Base-by-base conservation (phyloP, 2,329 filamentous ascomycete genomes). In the Raffaelea ambrosiae region DNA sequence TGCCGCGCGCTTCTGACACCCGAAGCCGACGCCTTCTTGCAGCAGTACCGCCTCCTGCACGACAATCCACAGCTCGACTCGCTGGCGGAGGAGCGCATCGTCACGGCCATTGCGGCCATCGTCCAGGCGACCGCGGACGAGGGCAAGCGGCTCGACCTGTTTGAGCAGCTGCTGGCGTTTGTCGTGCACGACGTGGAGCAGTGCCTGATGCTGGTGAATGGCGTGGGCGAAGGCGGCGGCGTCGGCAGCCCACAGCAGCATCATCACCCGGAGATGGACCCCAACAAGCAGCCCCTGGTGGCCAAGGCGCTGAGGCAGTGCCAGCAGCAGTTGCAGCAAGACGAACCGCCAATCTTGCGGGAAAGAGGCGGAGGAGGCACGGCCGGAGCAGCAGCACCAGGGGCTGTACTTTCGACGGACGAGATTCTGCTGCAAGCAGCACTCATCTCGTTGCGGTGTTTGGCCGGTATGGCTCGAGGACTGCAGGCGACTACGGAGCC, bases 21-120 rank as follows among this genome's bases (percentile, higher is more conserved):
- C 1, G 82, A 91, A 57, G 73, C 84, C 3, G 68, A 70, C 44
- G 77, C 78, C 1, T 90, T 94, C 58, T 67, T 93, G 40, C 70
- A 76, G 26, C 83, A 89, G 58, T 91, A 89, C 59, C 70, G 77
- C 49, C 70, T 72, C n/a, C 76, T 90, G 44, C 69, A 77, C n/a
- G 65, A 65, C 20, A 72, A 72, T 44, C 66, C 68, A n/a, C 76
- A 75, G 8, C 69, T 86, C 10, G 84, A 90, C 53, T 77, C 77
- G 36, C 68, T 81, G 46, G 82, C 82, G 1, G 86, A 86, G 58
- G 86, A 90, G 58, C 80, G 79, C 55, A 77, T 91, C 1, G 72
- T 88, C 5, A 80, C 84, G 38, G 86, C 81, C 2, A 86, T 93
- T 54, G 79, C 86, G 9, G 81, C 80, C 9, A 82, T 93, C 40